These are phyloP conservation scores for Cyanophora paradoxa DNA, from an alignment of 78 protist species.

Conservation along the genomic window DNA sequence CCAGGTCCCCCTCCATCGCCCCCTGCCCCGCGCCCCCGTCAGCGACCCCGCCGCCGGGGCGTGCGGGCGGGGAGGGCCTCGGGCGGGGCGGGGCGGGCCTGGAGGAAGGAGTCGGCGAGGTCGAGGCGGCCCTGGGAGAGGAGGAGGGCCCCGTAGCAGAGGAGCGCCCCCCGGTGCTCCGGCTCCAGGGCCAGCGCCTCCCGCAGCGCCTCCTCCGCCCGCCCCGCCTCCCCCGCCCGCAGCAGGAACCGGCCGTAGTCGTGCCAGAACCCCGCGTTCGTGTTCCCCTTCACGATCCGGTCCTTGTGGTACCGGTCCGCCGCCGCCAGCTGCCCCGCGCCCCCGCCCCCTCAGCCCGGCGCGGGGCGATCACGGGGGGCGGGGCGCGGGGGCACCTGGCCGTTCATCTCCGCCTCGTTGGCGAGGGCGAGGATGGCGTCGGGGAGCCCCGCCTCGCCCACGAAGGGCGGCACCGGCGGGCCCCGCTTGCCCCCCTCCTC, in stretches of 20 bases:
- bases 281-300: neutral
- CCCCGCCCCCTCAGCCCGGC: conserved; percentile 42
- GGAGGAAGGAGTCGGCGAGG: too few relatives aligned
- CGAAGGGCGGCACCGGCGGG: neutral
- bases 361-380: neutral
- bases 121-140: neutral
- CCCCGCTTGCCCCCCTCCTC: neutral
- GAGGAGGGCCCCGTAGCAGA: conserved; percentile 27
- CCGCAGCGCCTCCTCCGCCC: conserved; percentile 45
- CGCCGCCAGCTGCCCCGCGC: neutral
- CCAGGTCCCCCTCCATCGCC: too few relatives aligned
- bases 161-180: neutral
- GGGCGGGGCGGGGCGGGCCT: too few relatives aligned
- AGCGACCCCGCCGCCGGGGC: too few relatives aligned
- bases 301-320: conserved; percentile 23
- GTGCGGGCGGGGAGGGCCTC: too few relatives aligned
- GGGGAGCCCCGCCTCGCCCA: neutral
- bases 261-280: conserved; percentile 12
- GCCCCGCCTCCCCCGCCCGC: conserved; percentile 3
- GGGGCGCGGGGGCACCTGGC: neutral
- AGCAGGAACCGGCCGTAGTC: conserved; percentile 35
- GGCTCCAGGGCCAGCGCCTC: conserved; percentile 38
- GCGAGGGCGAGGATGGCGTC: conserved; percentile 2
- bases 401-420: neutral
- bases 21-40: too few relatives aligned